Base-by-base conservation (phyloP, 2,329 filamentous ascomycete species). In the Paradendryphiella salina region DNA sequence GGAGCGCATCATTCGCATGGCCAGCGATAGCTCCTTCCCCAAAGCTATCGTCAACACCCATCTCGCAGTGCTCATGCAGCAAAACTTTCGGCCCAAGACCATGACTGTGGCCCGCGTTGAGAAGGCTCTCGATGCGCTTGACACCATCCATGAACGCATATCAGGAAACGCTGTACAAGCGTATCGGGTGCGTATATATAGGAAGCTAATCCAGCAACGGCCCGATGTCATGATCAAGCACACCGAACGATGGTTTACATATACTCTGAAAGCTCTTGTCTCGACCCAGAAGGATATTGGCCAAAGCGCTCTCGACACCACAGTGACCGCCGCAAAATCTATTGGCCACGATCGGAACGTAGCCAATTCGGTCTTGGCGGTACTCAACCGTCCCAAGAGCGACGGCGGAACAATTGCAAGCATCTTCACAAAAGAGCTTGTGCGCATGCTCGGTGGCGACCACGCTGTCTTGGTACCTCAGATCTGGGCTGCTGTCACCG, bases 401-500 rank as follows among this genome's bases (percentile, higher is more conserved):
- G 89, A 91, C 62, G 84, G 86, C 31, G 61, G 61, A 7, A 66
- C 67, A 1, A 58, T 67, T 20, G 65, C 60, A 4, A 82, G 87
- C 8, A 86, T 85, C 62, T 85, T 93, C 59, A 82, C 83, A 33
- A 78, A 82, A 15, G 82, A 84, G 26, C 77, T 97, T 45, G 82
- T 81, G 48, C 77, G 79, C 9, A 79, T 87, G 58, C 65, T 76
- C 4, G 74, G 76, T 20, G 82, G 85, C 56, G 81, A 85, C 10
- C 81, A 83, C 17, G 83, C 82, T 8, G 72, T 79, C 0, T 79
- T 84, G 32, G 91, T 96, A 0, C 92, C 94, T 5, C 88, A 91
- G 59, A 89, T 97, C 17, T 97, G 93, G 93, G 88, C 88, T 51
- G 83, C 90, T 29, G 78, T 96, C 2, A 84, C 93, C 5, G 80